Base-by-base conservation (phyloP, 1,139 yeast genomes). In the Yamadazyma diddensiae region DNA sequence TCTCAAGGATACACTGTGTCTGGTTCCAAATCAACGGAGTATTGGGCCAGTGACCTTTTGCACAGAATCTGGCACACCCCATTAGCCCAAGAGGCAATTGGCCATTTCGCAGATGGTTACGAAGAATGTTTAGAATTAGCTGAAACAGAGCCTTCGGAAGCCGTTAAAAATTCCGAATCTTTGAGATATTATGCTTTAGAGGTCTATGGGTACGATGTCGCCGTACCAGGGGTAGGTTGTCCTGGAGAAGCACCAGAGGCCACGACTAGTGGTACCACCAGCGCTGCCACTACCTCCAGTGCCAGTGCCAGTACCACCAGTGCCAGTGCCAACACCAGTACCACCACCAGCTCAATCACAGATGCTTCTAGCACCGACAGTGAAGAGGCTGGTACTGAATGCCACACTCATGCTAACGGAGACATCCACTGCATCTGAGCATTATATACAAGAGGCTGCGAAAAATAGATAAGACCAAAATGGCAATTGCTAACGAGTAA, bases 41-140 rank as follows among this genome's bases (percentile, higher is more conserved):
- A 25, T 25, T 47, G 49, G 50, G 50, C 50, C 6, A 38, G 44
- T 29, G 52, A 45, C 29, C 38, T 50, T 25, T 41, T 53, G 24
- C 59, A 45, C 33, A 43, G 57, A 33, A 24, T 53, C 19, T 57
- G 57, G 53, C 61, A 57, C 39, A 48, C 53, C 12, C 42, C 39
- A 19, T 17, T 49, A 20, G 55, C 53, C 8, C 45, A 48, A 27
- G 46, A 38, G 5, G 33, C 34, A 5, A 38, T 50, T 10, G 55
- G 45, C 20, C 53, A 54, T 28, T 49, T 39, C 28, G 55, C 50
- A 29, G 57, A 53, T 28, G 36, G 39, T 7, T 51, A 52, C 30
- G 42, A 42, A 3, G 57, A 44, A 10, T 43, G 49, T 34, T 37
- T 57, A 15, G 53, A 55, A 24, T 40, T 49, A 17, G 53, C 54